phyloP scores from a whole-genome alignment of 768 basidiomycete species.

The Leucocoprinus birnbaumii region DNA sequence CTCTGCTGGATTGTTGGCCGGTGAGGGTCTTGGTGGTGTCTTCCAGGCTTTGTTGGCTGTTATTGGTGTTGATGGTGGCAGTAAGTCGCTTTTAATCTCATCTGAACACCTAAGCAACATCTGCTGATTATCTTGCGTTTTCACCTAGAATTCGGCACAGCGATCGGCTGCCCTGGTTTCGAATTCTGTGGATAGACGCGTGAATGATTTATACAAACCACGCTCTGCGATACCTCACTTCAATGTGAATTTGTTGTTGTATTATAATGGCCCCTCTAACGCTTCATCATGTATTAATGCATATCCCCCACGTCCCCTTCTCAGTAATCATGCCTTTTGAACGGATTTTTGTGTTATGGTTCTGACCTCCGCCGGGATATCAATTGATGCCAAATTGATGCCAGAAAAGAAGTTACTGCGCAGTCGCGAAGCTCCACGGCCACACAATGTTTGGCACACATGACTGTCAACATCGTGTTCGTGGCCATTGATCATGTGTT shows the following conservation, averaged over 20 bases:
- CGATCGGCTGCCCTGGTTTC: constrained; percentile 50
- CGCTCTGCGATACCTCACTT: too few relatives aligned
- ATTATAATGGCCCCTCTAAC: background rate
- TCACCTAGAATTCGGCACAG: constrained; percentile 40
- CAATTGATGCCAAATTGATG: too few relatives aligned
- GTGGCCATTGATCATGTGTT: too few relatives aligned
- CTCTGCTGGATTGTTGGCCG: constrained; percentile 52
- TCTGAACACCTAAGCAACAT: background rate
- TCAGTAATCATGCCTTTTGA: too few relatives aligned
- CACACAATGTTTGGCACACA: too few relatives aligned
- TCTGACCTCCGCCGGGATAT: too few relatives aligned
- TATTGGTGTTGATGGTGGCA: constrained; percentile 45
- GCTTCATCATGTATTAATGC: constrained; percentile 4
- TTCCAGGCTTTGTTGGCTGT: constrained; percentile 55
- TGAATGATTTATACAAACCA: background rate
- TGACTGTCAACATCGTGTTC: too few relatives aligned
- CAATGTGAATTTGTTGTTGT: background rate
- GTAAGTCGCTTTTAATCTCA: constrained; percentile 26
- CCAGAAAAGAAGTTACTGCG: too few relatives aligned
- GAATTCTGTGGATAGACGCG: constrained; percentile 46
- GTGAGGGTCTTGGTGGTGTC: constrained; percentile 61
- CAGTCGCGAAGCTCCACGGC: too few relatives aligned
- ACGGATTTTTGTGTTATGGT: too few relatives aligned
- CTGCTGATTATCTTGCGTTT: background rate
- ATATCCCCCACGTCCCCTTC: background rate